Evolutionary conservation across 371 early-diverging fungal species (phyloP), one percentile per base, ranked within the genome.

Genomic region (Mycotypha africana): DNA sequence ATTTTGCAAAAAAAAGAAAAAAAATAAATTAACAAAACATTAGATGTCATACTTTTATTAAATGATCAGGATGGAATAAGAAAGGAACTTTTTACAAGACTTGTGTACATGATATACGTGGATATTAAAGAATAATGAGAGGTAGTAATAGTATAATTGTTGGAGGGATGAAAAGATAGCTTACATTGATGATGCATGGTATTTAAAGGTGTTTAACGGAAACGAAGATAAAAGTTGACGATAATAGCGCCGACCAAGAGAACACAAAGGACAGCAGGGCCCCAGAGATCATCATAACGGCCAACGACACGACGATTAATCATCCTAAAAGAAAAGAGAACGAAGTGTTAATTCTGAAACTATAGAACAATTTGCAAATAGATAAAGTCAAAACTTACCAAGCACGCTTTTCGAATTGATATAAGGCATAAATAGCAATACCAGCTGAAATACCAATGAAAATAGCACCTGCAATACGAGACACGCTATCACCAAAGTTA

Each of bases 401-500:
- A 84, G 93, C 51, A 55, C 99, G 82, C 84, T 91, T 92, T 51
- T 92, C 86, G 80, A 89, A 97, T 54, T 93, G 77, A 57, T 85
- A 89, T 22, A 95, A 71, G 1, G 95, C 73, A 46, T 67, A 66
- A 24, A 68, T 64, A 19, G 68, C 66, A 37, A 68, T 45, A 33
- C 38, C 51, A 12, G 62, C 60, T 26, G 65, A 34, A 24, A 62
- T 57, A 53, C 62, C 63, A 3, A 89, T 88, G 53, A 96, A 91
- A 14, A 89, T 65, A 9, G 82, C 79, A 15, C 87, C 91, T 15
- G 85, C 80, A 47, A 86, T 80, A 15, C 79, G 77, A 10, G 86
- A 85, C 0, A 81, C 69, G 34, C 62, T 56, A 64, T 91, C 88
- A 40, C 91, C 90, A 79, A 90, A 89, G 67, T 93, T 93, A 23